phyloP scores from a whole-genome alignment of 495 filamentous ascomycete species.

The Neurospora sp. region DNA sequence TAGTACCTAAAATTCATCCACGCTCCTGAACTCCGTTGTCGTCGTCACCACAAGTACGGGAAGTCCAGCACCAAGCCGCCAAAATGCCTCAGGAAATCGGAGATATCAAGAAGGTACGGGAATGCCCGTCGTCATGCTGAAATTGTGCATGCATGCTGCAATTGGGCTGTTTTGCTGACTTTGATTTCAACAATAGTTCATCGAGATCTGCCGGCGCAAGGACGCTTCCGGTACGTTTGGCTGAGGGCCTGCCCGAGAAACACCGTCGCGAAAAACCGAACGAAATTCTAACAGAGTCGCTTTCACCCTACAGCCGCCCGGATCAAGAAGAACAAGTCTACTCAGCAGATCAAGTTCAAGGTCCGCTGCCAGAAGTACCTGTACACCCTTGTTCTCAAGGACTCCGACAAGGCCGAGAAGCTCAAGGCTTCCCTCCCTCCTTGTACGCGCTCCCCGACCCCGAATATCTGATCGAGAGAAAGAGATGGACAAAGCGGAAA shows the following conservation, averaged over 20 bases:
- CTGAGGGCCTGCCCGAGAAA: constrained; percentile 2
- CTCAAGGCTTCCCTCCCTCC: constrained; percentile 97
- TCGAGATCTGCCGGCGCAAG: constrained; percentile 98
- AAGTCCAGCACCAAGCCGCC: constrained; percentile 27
- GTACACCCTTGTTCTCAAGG: constrained; percentile 96
- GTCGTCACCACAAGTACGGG: constrained; percentile 16
- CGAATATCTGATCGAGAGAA: background rate
- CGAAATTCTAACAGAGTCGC: constrained; percentile 28
- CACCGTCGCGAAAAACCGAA: background rate
- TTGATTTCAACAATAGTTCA: constrained; percentile 56
- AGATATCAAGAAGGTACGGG: constrained; percentile 79
- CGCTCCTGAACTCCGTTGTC: constrained; percentile 20
- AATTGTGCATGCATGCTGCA: background rate
- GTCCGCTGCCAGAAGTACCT: constrained; percentile 91
- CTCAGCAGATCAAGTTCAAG: constrained; percentile 98
- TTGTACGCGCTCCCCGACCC: constrained; percentile 46
- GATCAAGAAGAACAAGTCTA: constrained; percentile 90
- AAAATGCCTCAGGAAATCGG: constrained; percentile 96
- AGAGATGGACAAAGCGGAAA: background rate
- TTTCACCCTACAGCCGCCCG: constrained; percentile 58
- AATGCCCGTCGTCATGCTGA: background rate
- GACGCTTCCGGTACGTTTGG: constrained; percentile 83
- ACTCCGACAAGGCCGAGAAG: constrained; percentile 99
- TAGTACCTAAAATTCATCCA: constrained; percentile 18
- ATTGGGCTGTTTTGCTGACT: constrained; percentile 17